Evolutionary conservation across 2,329 filamentous ascomycete genomes (phyloP), one percentile per base, ranked within the genome.

Genomic region (Calonectria pteridis): DNA sequence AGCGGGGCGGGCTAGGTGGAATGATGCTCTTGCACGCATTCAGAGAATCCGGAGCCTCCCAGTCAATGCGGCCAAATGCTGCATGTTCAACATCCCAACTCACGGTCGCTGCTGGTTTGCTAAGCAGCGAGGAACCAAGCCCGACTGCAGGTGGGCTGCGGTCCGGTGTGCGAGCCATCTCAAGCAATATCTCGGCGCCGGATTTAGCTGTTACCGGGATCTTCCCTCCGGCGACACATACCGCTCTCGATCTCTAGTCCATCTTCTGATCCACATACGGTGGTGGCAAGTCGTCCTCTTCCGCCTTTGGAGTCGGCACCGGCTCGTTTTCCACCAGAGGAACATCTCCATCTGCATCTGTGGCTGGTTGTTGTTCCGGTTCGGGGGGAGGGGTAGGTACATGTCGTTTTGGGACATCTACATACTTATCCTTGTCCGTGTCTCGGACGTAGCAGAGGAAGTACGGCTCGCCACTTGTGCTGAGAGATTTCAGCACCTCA

Each of bases 371-470:
- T 14, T 63, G 28, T 16, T 73, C 65, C 9, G 51, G 51, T 66
- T 77, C 71, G 14, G 73, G 49, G 55, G 67, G 13, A 16, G 75
- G 18, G n/a, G 66, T 31, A 10, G 77, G 78, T 31, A 76, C 76
- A 55, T 80, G 76, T 37, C 87, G 84, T 69, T 85, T 84, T 2
- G 88, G 88, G 2, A 89, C 85, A 63, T 86, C 83, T 29, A 90
- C 88, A 59, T 88, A 84, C 9, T 90, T 83, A 55, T 91, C 87
- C 79, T 92, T 92, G 78, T 90, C 85, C 40, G 91, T 86, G 67
- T 94, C 93, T 53, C 90, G 89, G n/a, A 97, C 93, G 79, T 97
- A 97, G 51, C 95, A 95, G 28, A 97, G 89, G 81, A 94, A 95
- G 81, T 95, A 95, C 2, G 95, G 95, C 63, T 95, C 96, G 6